A percentile compares a stretch with the other conserved stretches of the same genome.
phyloP scores from a whole-genome alignment of 768 basidiomycete genomes.

The Xerocomus spinulosus region DNA sequence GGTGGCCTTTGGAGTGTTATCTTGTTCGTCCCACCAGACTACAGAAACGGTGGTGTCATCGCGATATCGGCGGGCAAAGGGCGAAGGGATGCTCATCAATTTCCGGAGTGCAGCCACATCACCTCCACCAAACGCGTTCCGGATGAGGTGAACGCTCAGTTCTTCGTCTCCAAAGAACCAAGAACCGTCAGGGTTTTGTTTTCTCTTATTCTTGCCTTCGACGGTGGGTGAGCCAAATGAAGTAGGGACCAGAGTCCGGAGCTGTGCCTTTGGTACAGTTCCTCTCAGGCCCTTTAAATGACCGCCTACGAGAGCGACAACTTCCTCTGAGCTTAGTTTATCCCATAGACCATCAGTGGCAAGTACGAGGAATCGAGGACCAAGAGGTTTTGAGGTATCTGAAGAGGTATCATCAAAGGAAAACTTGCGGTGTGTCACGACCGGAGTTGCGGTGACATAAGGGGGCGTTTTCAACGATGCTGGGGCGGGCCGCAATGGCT shows the following conservation, averaged over 20 bases:
- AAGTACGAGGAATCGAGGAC: constrained; percentile 72
- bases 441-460: constrained; percentile 85
- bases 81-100: constrained; percentile 78
- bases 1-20: constrained; percentile 34
- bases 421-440: constrained; percentile 73
- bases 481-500: constrained; percentile 56
- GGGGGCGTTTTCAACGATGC: constrained; percentile 77
- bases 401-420: constrained; percentile 38
- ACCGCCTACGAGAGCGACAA: constrained; percentile 81
- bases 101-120: constrained; percentile 54
- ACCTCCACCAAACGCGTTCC: constrained; percentile 90
- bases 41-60: constrained; percentile 87
- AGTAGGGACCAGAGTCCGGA: constrained; percentile 54
- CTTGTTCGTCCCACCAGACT: constrained; percentile 76
- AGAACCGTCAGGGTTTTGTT: constrained; percentile 37
- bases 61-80: constrained; percentile 68
- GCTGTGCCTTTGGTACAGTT: constrained; percentile 51
- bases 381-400: constrained; percentile 19
- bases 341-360: constrained; percentile 88
- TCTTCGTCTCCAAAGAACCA: constrained; percentile 84
- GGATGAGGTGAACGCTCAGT: constrained; percentile 74
- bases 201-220: constrained; percentile 55
- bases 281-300: constrained; percentile 72
- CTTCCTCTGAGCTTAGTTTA: constrained; percentile 73
- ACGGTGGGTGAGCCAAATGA: constrained; percentile 47